A percentile compares a stretch with the other conserved stretches of the same genome.
Conservation (phyloP, 192 early-diverging fungal species). For the Coemansia asiatica region DNA sequence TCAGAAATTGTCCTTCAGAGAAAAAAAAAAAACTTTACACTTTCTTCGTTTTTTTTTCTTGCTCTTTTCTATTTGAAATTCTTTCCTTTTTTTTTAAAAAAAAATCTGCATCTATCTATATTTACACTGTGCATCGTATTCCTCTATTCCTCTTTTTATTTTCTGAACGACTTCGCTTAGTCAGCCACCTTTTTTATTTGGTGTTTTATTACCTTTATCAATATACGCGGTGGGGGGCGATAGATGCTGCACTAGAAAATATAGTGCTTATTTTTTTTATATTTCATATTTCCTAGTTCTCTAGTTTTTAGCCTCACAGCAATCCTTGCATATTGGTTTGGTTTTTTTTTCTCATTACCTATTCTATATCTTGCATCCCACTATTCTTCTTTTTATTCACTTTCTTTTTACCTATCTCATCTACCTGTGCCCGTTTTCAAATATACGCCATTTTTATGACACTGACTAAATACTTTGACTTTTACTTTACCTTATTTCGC, state of each 20-base stretch:
- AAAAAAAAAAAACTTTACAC: too few species aligned
- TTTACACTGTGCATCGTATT: background rate
- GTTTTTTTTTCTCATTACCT: too few species aligned
- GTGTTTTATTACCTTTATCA: background rate
- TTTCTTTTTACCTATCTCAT: background rate
- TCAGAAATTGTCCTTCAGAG: too few species aligned
- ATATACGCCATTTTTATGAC: constrained; percentile 2
- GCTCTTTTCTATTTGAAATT: background rate
- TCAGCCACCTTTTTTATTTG: background rate
- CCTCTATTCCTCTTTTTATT: background rate
- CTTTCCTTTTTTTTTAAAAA: background rate
- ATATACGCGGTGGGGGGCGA: constrained; percentile 5
- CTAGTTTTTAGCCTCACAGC: constrained; percentile 8
- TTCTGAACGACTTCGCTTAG: constrained; percentile 12
- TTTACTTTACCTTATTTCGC: too few species aligned
- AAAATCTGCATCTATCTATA: background rate
- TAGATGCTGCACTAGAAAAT: background rate
- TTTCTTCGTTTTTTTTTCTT: background rate
- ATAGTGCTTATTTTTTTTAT: background rate
- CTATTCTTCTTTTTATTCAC: background rate
- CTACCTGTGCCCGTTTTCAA: too few species aligned
- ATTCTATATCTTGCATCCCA: constrained; percentile 1
- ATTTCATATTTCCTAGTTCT: constrained; percentile 7
- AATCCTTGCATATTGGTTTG: constrained; percentile 2
- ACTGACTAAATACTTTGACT: background rate